These are phyloP conservation scores for Lomentospora prolificans DNA, from an alignment of 2,329 filamentous ascomycete species.

Conservation along the genomic window DNA sequence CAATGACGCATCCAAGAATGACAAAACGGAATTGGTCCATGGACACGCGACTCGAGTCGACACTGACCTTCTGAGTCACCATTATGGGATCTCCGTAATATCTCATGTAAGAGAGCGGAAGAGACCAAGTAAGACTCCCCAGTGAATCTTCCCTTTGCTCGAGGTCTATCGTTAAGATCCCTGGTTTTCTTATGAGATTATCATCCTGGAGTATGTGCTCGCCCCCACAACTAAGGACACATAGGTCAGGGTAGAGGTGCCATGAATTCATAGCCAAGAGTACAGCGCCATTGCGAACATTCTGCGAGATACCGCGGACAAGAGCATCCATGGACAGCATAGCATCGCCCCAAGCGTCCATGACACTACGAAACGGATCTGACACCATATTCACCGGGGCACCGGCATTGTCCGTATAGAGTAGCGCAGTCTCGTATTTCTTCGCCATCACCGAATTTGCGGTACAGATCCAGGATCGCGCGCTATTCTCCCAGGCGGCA, in stretches of 20 bases:
- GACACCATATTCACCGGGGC: not conserved
- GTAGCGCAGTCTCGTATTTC: not conserved
- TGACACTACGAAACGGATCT: not conserved
- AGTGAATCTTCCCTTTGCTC: no score
- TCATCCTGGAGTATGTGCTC: not conserved
- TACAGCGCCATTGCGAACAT: not conserved
- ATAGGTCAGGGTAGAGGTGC: not conserved
- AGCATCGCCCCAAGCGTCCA: not conserved
- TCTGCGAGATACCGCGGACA: not conserved
- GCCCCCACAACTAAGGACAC: not conserved
- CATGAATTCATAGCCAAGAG: not conserved
- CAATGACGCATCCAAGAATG: not conserved
- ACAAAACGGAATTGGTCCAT: not conserved
- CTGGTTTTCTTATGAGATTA: not conserved
- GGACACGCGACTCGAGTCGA: not conserved
- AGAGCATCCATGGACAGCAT: not conserved
- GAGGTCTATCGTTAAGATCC: not conserved
- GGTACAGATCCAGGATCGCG: not conserved
- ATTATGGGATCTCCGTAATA: not conserved
- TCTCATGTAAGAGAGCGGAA: not conserved
- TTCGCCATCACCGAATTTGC: not conserved
- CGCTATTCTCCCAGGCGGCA: not conserved
- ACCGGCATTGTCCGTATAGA: not conserved
- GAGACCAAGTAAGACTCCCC: not conserved
- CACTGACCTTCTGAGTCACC: not conserved